A percentile compares a stretch with the other conserved stretches of the same genome.
These are phyloP conservation scores for Ailanthus altissimus DNA, from an alignment of 345 rosid species.

Conservation along the genomic window DNA sequence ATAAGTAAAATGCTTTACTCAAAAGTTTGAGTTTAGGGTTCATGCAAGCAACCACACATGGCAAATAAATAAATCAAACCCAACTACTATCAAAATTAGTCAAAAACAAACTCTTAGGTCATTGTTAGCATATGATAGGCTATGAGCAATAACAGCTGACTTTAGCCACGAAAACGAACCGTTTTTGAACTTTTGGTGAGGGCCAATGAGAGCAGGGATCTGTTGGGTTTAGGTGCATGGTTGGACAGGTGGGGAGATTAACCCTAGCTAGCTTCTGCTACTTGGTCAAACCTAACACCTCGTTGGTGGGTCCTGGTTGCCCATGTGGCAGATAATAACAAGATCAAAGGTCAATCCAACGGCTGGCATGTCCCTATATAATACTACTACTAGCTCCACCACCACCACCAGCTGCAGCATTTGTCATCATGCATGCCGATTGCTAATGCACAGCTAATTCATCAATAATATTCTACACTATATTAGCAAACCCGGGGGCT, in stretches of 20 bases:
- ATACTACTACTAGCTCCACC: neutral
- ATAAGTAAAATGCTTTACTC: neutral
- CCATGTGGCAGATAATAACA: neutral
- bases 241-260: slow-evolving; percentile 9
- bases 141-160: neutral
- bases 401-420: neutral
- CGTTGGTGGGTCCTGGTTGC: neutral
- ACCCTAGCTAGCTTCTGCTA: neutral
- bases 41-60: slow-evolving; percentile 2
- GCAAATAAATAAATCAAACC: neutral
- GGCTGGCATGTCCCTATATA: neutral
- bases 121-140: too few species aligned
- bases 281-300: slow-evolving; percentile 6
- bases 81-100: neutral
- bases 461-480: too few species aligned
- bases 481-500: too few species aligned
- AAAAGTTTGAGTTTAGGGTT: neutral
- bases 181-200: neutral
- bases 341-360: neutral
- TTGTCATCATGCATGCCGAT: neutral
- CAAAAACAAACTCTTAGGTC: too few species aligned
- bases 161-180: neutral
- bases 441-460: too few species aligned
- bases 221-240: slow-evolving; percentile 1
- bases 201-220: neutral